These are phyloP conservation scores for Diaporthe vaccinii DNA, from an alignment of 2,329 filamentous ascomycete genomes.

Conservation along the genomic window DNA sequence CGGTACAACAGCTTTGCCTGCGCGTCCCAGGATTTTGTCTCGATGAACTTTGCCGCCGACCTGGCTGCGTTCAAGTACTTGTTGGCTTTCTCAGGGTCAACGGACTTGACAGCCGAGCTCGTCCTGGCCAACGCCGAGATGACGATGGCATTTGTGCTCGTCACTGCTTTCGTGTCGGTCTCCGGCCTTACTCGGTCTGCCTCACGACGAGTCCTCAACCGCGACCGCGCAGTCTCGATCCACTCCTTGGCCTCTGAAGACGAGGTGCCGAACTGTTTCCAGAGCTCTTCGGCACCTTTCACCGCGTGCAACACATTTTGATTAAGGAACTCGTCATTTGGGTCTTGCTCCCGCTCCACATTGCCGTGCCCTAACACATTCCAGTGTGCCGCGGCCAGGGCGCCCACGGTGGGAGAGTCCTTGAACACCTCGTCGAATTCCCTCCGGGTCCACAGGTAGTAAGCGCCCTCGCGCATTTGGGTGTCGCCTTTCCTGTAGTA, in stretches of 20 bases:
- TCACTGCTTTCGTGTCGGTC: slow-evolving; percentile 89
- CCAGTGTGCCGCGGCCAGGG: slow-evolving; percentile 86
- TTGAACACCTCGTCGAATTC: slow-evolving; percentile 84
- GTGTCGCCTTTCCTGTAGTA: slow-evolving; percentile 78
- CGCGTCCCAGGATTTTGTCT: slow-evolving; percentile 78
- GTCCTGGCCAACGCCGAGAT: slow-evolving; percentile 86
- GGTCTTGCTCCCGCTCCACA: slow-evolving; percentile 84
- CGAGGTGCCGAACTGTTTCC: slow-evolving; percentile 80
- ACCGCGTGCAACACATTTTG: slow-evolving; percentile 88
- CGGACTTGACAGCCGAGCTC: slow-evolving; percentile 73
- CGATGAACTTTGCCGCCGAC: slow-evolving; percentile 80
- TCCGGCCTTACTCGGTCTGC: slow-evolving; percentile 81
- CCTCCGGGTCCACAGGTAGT: slow-evolving; percentile 92
- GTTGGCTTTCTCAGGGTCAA: slow-evolving; percentile 69
- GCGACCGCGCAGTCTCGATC: slow-evolving; percentile 75
- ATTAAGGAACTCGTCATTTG: slow-evolving; percentile 93
- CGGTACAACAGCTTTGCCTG: slow-evolving; percentile 75
- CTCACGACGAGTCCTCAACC: slow-evolving; percentile 79
- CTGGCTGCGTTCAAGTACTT: slow-evolving; percentile 76
- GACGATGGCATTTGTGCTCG: slow-evolving; percentile 89
- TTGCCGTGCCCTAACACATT: slow-evolving; percentile 88
- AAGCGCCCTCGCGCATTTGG: slow-evolving; percentile 91
- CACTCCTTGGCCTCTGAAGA: slow-evolving; percentile 77
- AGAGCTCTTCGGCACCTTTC: slow-evolving; percentile 76
- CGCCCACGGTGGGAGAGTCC: slow-evolving; percentile 69